Evolutionary conservation across 164 flowering plant species (phyloP).

Genomic region (Stephania cephalantha): DNA sequence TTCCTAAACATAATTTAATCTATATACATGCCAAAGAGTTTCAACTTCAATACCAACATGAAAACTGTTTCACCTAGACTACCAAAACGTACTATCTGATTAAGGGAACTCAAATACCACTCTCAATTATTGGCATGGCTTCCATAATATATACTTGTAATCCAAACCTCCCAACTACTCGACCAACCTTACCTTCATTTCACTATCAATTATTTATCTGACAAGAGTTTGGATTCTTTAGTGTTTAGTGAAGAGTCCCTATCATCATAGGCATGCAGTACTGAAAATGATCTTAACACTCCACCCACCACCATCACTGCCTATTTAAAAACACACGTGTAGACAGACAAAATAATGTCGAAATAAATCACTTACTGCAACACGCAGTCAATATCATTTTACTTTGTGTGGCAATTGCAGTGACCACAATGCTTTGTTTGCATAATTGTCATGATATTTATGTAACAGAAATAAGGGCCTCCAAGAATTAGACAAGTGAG

Average conservation of each 20-base stretch:
- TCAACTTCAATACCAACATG: background rate
- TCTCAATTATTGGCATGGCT: background rate
- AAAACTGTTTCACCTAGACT: background rate
- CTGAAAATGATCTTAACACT: background rate
- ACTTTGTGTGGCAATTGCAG: background rate
- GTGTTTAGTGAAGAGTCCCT: background rate
- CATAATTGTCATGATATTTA: background rate
- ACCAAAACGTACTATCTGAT: background rate
- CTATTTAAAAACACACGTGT: background rate
- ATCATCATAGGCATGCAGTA: background rate
- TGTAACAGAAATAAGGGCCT: background rate
- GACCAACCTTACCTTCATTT: background rate
- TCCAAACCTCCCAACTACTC: background rate
- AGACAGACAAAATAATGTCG: background rate
- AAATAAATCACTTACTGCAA: background rate
- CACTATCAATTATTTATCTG: background rate
- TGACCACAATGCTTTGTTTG: background rate
- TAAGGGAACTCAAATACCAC: too few species aligned
- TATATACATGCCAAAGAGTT: background rate
- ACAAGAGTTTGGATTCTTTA: background rate
- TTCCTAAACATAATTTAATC: background rate
- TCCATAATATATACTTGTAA: background rate
- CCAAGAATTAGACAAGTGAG: background rate
- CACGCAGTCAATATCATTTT: background rate
- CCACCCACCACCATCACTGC: background rate